Evolutionary conservation across 208 protist genomes (phyloP).

Genomic region (Crithidia sp.): DNA sequence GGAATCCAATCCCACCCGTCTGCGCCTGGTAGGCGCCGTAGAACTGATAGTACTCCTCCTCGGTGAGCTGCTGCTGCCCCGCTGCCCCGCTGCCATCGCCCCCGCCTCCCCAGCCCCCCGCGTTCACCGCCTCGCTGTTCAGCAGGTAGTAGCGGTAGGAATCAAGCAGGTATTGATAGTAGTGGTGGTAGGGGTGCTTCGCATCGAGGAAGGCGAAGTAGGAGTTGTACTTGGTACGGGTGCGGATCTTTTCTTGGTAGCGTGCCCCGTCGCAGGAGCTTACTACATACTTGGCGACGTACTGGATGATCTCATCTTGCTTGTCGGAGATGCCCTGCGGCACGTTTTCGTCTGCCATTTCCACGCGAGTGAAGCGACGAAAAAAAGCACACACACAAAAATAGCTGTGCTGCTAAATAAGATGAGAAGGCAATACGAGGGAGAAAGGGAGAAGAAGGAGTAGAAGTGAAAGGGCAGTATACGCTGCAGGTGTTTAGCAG

Average conservation of each 20-base stretch:
- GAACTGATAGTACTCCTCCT: constrained; percentile 45
- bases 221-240: constrained; percentile 67
- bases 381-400: no score
- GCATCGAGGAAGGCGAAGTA: constrained; percentile 79
- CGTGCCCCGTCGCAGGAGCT: constrained; percentile 66
- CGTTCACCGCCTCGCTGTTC: constrained; percentile 39
- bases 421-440: not conserved
- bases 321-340: constrained; percentile 70
- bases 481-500: no score
- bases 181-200: constrained; percentile 65
- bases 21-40: constrained; percentile 32
- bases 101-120: constrained; percentile 12
- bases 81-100: constrained; percentile 9
- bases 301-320: constrained; percentile 84
- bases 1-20: constrained; percentile 22
- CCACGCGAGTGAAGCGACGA: not conserved
- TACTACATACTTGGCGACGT: constrained; percentile 84
- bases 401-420: not conserved
- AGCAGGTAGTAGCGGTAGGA: constrained; percentile 65
- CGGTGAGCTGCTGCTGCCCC: constrained; percentile 37
- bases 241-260: constrained; percentile 71
- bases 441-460: not conserved
- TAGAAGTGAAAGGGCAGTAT: no score
- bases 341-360: constrained; percentile 29
- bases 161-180: constrained; percentile 80